Evolutionary conservation across 2,329 filamentous ascomycete genomes (phyloP).

Genomic region (Aspergillus ustus): DNA sequence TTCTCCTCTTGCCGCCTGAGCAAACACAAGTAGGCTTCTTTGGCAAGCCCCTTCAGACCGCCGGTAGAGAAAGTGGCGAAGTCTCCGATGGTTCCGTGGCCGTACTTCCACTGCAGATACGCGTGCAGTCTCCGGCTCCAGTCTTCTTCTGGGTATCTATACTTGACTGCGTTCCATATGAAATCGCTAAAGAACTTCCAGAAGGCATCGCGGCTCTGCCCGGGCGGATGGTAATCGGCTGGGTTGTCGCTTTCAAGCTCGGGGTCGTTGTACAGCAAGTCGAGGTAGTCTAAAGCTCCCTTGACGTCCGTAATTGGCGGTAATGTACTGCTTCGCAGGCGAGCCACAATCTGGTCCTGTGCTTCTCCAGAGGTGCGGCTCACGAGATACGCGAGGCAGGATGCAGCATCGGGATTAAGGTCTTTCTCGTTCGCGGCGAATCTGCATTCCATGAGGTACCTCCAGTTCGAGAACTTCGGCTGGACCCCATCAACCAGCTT

Average conservation of each 20-base stretch:
- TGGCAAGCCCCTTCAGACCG: neutral
- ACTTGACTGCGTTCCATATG: conserved; percentile 4
- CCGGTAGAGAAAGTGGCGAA: neutral
- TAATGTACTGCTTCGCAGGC: neutral
- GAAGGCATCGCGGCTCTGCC: neutral
- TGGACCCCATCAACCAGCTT: neutral
- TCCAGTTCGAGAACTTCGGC: neutral
- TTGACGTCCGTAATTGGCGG: neutral
- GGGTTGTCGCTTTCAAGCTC: neutral
- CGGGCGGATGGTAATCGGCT: neutral
- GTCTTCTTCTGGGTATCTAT: neutral
- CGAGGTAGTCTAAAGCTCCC: neutral
- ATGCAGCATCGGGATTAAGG: neutral
- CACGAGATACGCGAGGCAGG: neutral
- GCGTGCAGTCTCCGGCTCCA: neutral
- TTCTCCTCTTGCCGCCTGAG: neutral
- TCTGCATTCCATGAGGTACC: conserved; percentile 1
- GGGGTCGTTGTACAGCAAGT: conserved; percentile 4
- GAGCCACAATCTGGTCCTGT: conserved; percentile 2
- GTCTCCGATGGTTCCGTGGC: neutral
- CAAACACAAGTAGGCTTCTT: neutral
- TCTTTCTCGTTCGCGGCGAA: neutral
- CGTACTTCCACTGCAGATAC: neutral
- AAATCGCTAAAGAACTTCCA: neutral
- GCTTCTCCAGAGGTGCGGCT: conserved; percentile 8